Evolutionary conservation across 495 filamentous ascomycete species (phyloP).

Genomic region (Xylaria venustula): DNA sequence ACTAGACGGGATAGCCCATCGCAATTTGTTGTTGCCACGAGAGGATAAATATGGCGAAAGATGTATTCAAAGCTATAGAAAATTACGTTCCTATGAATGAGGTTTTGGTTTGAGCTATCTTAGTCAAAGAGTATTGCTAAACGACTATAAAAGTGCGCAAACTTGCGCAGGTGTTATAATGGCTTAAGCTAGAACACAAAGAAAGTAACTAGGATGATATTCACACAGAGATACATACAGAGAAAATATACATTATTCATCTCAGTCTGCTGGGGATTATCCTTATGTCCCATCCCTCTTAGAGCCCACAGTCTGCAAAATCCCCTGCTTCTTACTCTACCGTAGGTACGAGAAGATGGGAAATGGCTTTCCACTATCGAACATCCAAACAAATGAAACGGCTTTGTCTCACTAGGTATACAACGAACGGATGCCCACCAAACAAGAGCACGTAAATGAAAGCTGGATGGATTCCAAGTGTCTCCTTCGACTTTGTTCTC

Average conservation of each 20-base stretch:
- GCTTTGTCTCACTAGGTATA: slow-evolving; percentile 2
- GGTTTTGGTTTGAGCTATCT: too few species aligned
- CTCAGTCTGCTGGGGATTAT: slow-evolving; percentile 16
- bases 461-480: too few species aligned
- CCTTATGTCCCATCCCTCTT: neutral
- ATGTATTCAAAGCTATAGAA: too few species aligned
- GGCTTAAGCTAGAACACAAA: too few species aligned
- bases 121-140: too few species aligned
- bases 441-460: neutral
- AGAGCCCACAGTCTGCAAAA: neutral
- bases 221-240: slow-evolving; percentile 29
- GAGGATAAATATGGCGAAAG: too few species aligned
- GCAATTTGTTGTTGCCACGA: too few species aligned
- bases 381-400: slow-evolving; percentile 4
- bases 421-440: neutral
- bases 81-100: too few species aligned
- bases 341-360: neutral
- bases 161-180: too few species aligned
- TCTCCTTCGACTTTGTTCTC: neutral
- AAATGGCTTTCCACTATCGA: neutral
- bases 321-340: neutral
- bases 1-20: too few species aligned
- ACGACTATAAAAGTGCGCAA: too few species aligned
- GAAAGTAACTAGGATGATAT: slow-evolving; percentile 15
- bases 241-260: slow-evolving; percentile 34